These are phyloP conservation scores for Usnea hakonensis DNA, from an alignment of 495 filamentous ascomycete species.

Conservation along the genomic window DNA sequence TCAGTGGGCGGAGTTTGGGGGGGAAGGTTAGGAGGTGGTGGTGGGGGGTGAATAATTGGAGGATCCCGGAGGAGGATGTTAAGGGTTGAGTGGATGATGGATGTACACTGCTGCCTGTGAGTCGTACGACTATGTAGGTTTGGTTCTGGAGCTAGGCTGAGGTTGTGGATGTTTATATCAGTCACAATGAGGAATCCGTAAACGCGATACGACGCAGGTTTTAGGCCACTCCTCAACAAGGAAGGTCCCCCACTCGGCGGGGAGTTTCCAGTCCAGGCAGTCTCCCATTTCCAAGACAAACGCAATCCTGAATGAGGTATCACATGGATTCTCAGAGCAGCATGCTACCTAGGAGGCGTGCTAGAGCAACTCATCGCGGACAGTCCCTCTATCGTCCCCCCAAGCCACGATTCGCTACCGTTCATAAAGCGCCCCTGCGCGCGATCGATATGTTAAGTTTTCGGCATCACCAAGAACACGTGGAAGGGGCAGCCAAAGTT, in stretches of 20 bases:
- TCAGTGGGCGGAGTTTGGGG: conserved; percentile 63
- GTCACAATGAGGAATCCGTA: not conserved
- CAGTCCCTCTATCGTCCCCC: too few species aligned
- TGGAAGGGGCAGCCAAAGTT: too few species aligned
- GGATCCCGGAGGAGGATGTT: conserved; percentile 39
- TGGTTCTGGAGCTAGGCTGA: not conserved
- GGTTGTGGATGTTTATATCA: too few species aligned
- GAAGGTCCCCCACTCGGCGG: not conserved
- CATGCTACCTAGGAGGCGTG: not conserved
- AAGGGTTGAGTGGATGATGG: not conserved
- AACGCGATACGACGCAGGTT: not conserved
- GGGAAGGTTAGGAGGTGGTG: conserved; percentile 75
- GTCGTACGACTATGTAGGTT: conserved; percentile 13
- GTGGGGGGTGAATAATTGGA: conserved; percentile 87
- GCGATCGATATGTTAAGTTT: too few species aligned
- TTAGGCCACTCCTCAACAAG: not conserved
- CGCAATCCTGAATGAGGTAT: not conserved
- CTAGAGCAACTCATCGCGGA: too few species aligned
- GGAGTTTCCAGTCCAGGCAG: not conserved
- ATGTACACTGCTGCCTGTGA: conserved; percentile 43
- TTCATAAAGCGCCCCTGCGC: too few species aligned
- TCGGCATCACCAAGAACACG: too few species aligned
- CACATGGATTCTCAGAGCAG: not conserved
- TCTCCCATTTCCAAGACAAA: not conserved
- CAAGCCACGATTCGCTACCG: too few species aligned